Evolutionary conservation across 169 alveolate genomes (phyloP).

Genomic region (Miamiensis avidus): DNA sequence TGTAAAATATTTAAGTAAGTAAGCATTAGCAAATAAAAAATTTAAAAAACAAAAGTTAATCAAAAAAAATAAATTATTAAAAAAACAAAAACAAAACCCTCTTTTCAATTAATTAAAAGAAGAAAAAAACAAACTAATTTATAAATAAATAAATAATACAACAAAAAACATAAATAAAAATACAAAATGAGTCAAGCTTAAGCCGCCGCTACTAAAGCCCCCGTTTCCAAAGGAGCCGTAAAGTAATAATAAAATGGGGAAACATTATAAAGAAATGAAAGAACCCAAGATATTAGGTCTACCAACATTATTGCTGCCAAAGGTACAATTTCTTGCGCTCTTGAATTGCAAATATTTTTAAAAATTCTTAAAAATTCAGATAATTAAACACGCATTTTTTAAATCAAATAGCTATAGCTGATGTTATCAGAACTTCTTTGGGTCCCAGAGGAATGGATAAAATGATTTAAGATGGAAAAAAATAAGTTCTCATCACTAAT

Average conservation of each 20-base stretch:
- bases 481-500: conserved; percentile 98
- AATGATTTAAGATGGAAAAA: conserved; percentile 97
- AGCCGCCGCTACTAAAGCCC: background rate
- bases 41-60: too few relatives aligned
- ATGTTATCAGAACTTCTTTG: conserved; percentile 96
- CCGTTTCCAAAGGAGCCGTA: background rate
- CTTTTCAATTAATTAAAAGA: background rate
- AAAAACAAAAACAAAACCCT: background rate
- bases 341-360: background rate
- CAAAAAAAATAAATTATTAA: background rate
- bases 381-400: background rate
- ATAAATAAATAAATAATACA: background rate
- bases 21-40: too few relatives aligned
- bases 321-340: conserved; percentile 18
- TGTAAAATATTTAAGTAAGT: too few relatives aligned
- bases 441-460: conserved; percentile 99
- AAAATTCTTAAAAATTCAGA: too few relatives aligned
- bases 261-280: conserved; percentile 52
- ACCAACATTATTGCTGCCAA: conserved; percentile 77
- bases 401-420: conserved; percentile 91
- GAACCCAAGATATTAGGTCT: conserved; percentile 67
- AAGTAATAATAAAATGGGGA: conserved; percentile 7
- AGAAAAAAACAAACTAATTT: background rate
- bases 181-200: background rate
- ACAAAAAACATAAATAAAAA: background rate